Evolutionary conservation across 2,329 filamentous ascomycete species (phyloP), one percentile per base, ranked within the genome.

Genomic region (Cordyceps cateniannulata): DNA sequence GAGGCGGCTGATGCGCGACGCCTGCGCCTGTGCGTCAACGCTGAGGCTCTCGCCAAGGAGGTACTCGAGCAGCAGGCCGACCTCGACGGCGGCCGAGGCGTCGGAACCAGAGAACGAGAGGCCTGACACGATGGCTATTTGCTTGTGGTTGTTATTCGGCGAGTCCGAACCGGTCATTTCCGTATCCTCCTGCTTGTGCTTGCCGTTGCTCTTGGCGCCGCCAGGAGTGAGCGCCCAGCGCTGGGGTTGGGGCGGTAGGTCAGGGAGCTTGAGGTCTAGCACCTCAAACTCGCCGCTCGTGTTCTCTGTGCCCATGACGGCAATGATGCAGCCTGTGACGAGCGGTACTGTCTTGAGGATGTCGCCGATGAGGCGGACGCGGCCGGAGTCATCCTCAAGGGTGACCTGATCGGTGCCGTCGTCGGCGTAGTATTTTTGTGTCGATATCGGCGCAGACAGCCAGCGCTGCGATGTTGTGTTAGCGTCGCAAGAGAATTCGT

Each of bases 231-330:
- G 77, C 57, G 88, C 81, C 91, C 92, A 96, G 32, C 93, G 85
- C 54, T 84, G 81, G 14, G 90, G 88, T 69, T 99, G 95, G 0
- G 86, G 85, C 18, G 93, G 83, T 5, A 99, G 76, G 70, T 97
- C 92, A 7, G 95, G 90, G 48, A 96, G 87, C 69, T 93, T 91
- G 66, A 96, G 81, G 73, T 96, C 93, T 45, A 98, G 82, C 7
- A 96, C 89, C 68, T 98, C 92, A 63, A 99, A 92, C 67, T 96
- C 91, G 64, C 95, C 95, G 74, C 93, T 88, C 57, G 85, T 81
- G 68, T 96, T 97, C 72, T 99, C 95, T 0, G 92, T 96, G 40
- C 95, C 95, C 77, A 99, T 85, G 3, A 93, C 92, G n/a, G 92
- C 93, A 47, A 98, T 83, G 68, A 99, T 92, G 68, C 91, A 96